Percentiles rank a stretch among this genome's conserved stretches.
These are phyloP conservation scores for Pseudozyma pruni DNA, from an alignment of 1,284 basidiomycete species.

Conservation along the genomic window DNA sequence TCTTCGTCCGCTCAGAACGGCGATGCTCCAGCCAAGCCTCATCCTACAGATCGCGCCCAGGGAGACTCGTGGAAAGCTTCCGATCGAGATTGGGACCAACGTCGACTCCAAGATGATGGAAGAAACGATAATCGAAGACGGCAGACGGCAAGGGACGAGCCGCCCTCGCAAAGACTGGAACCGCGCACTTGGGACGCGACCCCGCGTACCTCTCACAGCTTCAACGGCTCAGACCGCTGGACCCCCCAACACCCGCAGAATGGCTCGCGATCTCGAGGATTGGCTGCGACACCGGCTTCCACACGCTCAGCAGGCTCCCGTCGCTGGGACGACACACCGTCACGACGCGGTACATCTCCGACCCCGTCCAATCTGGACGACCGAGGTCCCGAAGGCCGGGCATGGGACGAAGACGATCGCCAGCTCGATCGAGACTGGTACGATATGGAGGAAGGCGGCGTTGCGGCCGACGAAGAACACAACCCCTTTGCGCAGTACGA, in stretches of 20 bases:
- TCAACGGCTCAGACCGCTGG: slow-evolving; percentile 16
- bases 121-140: slow-evolving; percentile 2
- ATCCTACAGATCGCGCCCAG: neutral
- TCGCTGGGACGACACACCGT: slow-evolving; percentile 52
- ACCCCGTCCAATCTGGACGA: slow-evolving; percentile 72
- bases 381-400: slow-evolving; percentile 65
- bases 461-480: slow-evolving; percentile 84
- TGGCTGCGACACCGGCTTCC: slow-evolving; percentile 5
- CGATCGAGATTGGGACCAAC: slow-evolving; percentile 15
- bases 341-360: slow-evolving; percentile 9
- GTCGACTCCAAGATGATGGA: neutral
- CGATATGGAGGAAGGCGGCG: slow-evolving; percentile 59
- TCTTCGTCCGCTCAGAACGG: neutral
- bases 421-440: slow-evolving; percentile 64
- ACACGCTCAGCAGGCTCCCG: slow-evolving; percentile 35
- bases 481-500: slow-evolving; percentile 90
- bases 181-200: slow-evolving; percentile 52
- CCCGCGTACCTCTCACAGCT: slow-evolving; percentile 15
- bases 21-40: neutral
- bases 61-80: slow-evolving; percentile 29
- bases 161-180: slow-evolving; percentile 7
- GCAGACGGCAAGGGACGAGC: slow-evolving; percentile 1
- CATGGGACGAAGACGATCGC: slow-evolving; percentile 59
- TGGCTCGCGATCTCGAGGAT: neutral
- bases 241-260: slow-evolving; percentile 6